Conservation (phyloP, 1,139 yeast species). For the Suzukiozyma palmioleophila region DNA sequence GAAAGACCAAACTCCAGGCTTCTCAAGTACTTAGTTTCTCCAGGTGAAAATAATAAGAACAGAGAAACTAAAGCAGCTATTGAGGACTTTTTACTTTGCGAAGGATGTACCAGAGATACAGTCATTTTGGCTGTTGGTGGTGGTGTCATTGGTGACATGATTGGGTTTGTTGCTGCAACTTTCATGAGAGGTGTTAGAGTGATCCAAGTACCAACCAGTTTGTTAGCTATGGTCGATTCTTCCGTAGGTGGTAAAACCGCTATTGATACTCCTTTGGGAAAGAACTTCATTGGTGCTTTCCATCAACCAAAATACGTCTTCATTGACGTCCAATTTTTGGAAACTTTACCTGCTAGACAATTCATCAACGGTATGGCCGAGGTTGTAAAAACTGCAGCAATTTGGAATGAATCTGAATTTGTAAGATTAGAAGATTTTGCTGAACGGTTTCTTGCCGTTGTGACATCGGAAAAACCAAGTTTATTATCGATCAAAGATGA, state of each 20-base stretch:
- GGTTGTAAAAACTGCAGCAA: conserved; percentile 96
- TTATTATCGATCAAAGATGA: conserved; percentile 67
- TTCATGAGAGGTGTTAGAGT: conserved; percentile 98
- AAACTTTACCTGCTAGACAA: conserved; percentile 87
- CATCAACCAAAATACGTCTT: conserved; percentile 93
- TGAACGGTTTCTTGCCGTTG: conserved; percentile 58
- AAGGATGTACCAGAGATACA: conserved; percentile 96
- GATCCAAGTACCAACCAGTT: conserved; percentile 89
- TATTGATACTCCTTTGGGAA: conserved; percentile 95
- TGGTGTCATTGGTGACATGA: conserved; percentile 99
- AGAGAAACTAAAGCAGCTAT: conserved; percentile 88
- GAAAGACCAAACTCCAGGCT: conserved; percentile 53
- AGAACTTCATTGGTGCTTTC: conserved; percentile 94
- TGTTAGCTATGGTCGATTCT: conserved; percentile 96
- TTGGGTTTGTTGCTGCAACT: conserved; percentile 97
- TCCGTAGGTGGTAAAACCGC: conserved; percentile 99
- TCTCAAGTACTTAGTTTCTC: conserved; percentile 71
- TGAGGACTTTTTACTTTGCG: conserved; percentile 80
- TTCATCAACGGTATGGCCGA: conserved; percentile 99
- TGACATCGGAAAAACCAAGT: conserved; percentile 45
- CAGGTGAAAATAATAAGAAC: conserved; percentile 91
- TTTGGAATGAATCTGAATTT: conserved; percentile 91
- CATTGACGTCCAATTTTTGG: conserved; percentile 83
- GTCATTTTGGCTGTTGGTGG: conserved; percentile 96
- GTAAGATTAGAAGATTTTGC: conserved; percentile 77